phyloP scores from a whole-genome alignment of 179 eudicot species.

The Beta lomatogona region DNA sequence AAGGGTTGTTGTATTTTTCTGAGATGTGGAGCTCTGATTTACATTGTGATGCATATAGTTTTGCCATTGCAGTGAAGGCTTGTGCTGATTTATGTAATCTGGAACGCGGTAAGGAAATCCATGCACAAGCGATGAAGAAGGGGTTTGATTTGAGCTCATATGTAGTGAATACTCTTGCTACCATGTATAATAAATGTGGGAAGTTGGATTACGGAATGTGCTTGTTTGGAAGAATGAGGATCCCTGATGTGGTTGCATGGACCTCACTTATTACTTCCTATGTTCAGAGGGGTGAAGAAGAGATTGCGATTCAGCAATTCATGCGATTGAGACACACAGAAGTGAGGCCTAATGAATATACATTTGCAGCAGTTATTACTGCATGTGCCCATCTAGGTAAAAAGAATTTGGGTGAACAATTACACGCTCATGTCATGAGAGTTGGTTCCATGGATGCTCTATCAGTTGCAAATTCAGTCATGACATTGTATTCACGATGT shows the following conservation, averaged over 20 bases:
- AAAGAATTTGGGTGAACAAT: constrained; percentile 62
- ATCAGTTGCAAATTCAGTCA: constrained; percentile 79
- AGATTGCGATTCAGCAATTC: constrained; percentile 55
- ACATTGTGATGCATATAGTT: constrained; percentile 64
- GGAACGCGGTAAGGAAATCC: constrained; percentile 74
- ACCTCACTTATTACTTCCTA: constrained; percentile 70
- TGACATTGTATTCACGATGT: constrained; percentile 78
- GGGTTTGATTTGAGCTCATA: constrained; percentile 55
- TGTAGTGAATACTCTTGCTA: constrained; percentile 77
- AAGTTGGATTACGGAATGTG: constrained; percentile 65
- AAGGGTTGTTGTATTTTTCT: constrained; percentile 68
- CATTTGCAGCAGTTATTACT: constrained; percentile 76
- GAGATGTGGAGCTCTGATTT: constrained; percentile 58
- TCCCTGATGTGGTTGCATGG: constrained; percentile 85
- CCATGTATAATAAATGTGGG: constrained; percentile 87
- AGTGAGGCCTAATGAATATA: constrained; percentile 71
- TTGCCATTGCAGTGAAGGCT: constrained; percentile 88
- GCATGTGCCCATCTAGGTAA: constrained; percentile 60
- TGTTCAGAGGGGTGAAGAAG: constrained; percentile 67
- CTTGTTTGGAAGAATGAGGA: constrained; percentile 65
- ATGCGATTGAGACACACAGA: constrained; percentile 54
- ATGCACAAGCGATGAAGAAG: constrained; percentile 63
- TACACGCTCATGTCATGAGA: constrained; percentile 62
- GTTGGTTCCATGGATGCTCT: constrained; percentile 49
- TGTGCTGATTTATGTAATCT: constrained; percentile 64